Evolutionary conservation across 441 rosid species (phyloP), one percentile per base, ranked within the genome.

Genomic region (Aquilaria agallochum): DNA sequence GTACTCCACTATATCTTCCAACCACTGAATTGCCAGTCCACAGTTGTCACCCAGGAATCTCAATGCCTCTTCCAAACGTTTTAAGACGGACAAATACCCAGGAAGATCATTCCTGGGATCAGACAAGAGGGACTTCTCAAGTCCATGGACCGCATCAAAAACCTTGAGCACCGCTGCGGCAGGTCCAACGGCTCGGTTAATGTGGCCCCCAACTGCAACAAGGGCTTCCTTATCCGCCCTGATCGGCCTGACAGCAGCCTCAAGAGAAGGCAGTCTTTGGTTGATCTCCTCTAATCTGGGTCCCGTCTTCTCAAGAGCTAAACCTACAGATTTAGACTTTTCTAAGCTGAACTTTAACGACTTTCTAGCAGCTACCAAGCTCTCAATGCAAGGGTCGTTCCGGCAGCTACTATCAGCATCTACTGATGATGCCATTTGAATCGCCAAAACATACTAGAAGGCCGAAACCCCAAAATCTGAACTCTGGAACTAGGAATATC

Each of bases 111-210:
- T 83, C 59, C 79, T 76, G 1, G 97, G 97, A 67, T 95, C 97
- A 0, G 97, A 91, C 42, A 94, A 69, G 50, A 95, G 74, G 9
- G 95, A 87, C 77, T 83, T 89, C 73, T 95, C 99, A 20, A 95
- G 84, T 32, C 99, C 99, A 59, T 95, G 97, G 20, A 95, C 97
- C 0, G 97, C 97, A 76, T 95, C 99, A 50, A 95, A 95, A 51
- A 95, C 99, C 92, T 91, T 95, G 49, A 95, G 99, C 61, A 95
- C 99, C 0, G 99, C 97, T 0, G 99, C 97, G 14, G 99, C 99
- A 54, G 99, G 99, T 52, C 96, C 97, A 40, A 95, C 96, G 5
- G 99, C 99, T 51, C 97, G 90, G 78, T 91, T 87, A 67, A 95
- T 95, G 68, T 95, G 96, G 6, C 96, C 97, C 33, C 97, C 91